Conservation (phyloP, 768 basidiomycete species). For the Ramaria sp. region DNA sequence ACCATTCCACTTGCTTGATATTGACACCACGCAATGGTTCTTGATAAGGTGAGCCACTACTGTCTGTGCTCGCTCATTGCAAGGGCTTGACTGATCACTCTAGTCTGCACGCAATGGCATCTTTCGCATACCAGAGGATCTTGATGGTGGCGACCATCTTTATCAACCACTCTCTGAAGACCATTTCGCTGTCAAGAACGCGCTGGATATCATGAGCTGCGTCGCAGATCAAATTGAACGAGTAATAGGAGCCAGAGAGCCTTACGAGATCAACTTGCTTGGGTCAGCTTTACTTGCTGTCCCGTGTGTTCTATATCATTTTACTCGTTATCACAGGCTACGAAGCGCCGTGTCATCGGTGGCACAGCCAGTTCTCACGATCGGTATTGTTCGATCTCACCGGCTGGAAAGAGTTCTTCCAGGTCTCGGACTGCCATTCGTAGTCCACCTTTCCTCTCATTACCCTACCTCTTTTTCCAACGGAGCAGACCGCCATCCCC, state of each 20-base stretch:
- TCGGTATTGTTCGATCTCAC: background rate
- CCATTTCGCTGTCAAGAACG: background rate
- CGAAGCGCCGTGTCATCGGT: background rate
- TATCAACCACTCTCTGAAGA: background rate
- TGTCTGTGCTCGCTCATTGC: background rate
- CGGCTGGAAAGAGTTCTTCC: background rate
- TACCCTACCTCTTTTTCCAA: conserved; percentile 2
- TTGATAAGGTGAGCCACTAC: background rate
- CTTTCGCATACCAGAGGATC: background rate
- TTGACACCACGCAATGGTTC: background rate
- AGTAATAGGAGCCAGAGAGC: background rate
- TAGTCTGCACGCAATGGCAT: background rate
- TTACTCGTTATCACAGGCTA: background rate
- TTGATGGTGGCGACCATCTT: background rate
- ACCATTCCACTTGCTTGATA: background rate
- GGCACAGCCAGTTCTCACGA: background rate
- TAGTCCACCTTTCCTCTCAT: background rate
- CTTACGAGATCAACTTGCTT: conserved; percentile 2
- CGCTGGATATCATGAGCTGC: background rate
- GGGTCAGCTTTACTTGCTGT: background rate
- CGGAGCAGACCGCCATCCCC: background rate
- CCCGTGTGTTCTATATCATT: background rate
- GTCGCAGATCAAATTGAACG: background rate
- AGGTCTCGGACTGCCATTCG: background rate
- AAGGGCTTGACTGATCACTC: background rate